Conservation (phyloP, 768 basidiomycete species). For the Sutorius australiensis region DNA sequence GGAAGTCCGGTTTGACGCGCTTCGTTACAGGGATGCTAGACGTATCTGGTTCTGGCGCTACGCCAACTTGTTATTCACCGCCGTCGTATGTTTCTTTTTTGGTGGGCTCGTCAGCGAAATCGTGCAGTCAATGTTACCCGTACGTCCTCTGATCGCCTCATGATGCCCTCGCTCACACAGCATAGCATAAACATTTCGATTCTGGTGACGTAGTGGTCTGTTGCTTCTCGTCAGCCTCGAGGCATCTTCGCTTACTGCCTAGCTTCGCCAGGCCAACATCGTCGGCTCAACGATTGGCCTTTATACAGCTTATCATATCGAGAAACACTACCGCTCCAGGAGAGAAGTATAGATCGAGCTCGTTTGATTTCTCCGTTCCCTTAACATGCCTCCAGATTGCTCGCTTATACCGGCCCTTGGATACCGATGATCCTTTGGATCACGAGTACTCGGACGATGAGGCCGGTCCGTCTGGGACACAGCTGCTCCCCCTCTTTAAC, state of each 20-base stretch:
- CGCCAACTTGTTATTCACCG: constrained; percentile 63
- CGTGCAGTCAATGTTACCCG: constrained; percentile 76
- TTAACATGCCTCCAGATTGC: constrained; percentile 49
- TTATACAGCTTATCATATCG: constrained; percentile 60
- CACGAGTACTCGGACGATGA: constrained; percentile 44
- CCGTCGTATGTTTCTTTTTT: constrained; percentile 68
- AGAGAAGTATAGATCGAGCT: constrained; percentile 53
- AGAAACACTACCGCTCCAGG: constrained; percentile 72
- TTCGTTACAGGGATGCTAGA: constrained; percentile 56
- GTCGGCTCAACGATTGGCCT: constrained; percentile 70
- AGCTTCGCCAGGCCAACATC: constrained; percentile 62
- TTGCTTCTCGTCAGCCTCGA: constrained; percentile 14
- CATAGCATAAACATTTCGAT: constrained; percentile 68
- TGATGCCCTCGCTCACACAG: neutral
- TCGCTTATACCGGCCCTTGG: constrained; percentile 71
- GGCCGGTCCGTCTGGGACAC: constrained; percentile 43
- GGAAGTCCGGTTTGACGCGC: neutral
- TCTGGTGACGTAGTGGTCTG: constrained; percentile 68
- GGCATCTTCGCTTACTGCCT: constrained; percentile 6
- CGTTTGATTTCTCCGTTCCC: neutral
- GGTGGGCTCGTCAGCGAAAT: constrained; percentile 81
- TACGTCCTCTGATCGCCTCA: constrained; percentile 26
- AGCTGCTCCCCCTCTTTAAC: constrained; percentile 54
- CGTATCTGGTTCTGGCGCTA: constrained; percentile 88
- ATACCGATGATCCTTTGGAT: constrained; percentile 49